Conservation (phyloP, 2,329 filamentous ascomycete genomes). For the Simplicillium aogashimaense region DNA sequence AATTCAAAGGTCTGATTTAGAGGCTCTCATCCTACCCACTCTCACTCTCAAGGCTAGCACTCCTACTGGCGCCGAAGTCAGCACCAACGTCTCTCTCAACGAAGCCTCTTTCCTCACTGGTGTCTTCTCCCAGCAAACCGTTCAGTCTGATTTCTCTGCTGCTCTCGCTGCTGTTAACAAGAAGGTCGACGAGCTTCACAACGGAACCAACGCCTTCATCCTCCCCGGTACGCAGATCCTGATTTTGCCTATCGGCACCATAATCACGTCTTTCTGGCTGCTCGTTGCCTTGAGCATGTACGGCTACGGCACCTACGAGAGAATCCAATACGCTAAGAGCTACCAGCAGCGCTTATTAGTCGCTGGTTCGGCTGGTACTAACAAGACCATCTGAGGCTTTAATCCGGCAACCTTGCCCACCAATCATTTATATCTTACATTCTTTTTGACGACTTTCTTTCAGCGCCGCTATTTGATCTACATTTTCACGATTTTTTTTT, state of each 20-base stretch:
- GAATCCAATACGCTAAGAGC: slow-evolving; percentile 55
- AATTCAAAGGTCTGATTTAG: slow-evolving; percentile 40
- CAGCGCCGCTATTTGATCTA: too few species aligned
- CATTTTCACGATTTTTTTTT: too few species aligned
- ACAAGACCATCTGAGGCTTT: background rate
- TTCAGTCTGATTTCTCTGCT: slow-evolving; percentile 38
- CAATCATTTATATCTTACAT: too few species aligned
- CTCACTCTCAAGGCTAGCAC: slow-evolving; percentile 55
- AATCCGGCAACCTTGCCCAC: background rate
- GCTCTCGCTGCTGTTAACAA: slow-evolving; percentile 41
- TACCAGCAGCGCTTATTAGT: slow-evolving; percentile 33
- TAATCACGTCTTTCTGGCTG: slow-evolving; percentile 56
- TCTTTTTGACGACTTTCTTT: too few species aligned
- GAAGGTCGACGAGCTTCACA: slow-evolving; percentile 31
- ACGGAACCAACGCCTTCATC: slow-evolving; percentile 52
- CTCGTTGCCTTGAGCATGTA: slow-evolving; percentile 45
- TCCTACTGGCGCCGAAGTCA: slow-evolving; percentile 38
- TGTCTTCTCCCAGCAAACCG: slow-evolving; percentile 51
- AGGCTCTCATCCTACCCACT: slow-evolving; percentile 56
- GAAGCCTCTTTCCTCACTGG: slow-evolving; percentile 64
- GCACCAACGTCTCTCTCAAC: slow-evolving; percentile 57
- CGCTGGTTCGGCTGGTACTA: background rate
- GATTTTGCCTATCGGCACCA: slow-evolving; percentile 60
- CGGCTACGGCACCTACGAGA: slow-evolving; percentile 55
- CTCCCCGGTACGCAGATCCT: slow-evolving; percentile 59